phyloP scores from a whole-genome alignment of 163 green algal genomes.

The Coccomyxa subellipsoidea region DNA sequence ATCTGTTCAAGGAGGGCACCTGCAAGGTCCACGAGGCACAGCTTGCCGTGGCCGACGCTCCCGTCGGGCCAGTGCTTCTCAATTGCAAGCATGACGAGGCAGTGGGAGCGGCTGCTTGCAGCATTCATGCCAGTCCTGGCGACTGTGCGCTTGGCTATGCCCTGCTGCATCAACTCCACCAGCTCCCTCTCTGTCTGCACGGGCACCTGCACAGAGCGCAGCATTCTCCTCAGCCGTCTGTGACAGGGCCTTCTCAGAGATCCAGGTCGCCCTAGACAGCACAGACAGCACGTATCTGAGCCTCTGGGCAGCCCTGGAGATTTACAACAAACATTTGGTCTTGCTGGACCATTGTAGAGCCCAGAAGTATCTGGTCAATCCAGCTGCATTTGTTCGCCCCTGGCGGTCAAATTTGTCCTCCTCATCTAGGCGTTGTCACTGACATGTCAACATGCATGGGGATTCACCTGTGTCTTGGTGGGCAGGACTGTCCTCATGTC shows the following conservation, averaged over 20 bases:
- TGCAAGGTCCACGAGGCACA: slow-evolving; percentile 64
- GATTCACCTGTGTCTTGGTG: no score
- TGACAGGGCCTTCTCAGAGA: not conserved
- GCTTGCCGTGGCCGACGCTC: slow-evolving; percentile 45
- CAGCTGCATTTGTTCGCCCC: no score
- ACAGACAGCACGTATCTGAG: no score
- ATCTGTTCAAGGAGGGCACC: no score
- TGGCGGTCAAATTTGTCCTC: no score
- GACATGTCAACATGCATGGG: no score
- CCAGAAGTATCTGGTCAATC: no score
- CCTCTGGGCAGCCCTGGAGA: not conserved
- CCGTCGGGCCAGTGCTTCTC: slow-evolving; percentile 36
- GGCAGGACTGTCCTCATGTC: no score
- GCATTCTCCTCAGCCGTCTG: not conserved
- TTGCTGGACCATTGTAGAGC: no score
- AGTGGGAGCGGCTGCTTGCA: slow-evolving; percentile 66
- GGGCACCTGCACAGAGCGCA: slow-evolving; percentile 15
- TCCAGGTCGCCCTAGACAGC: no score
- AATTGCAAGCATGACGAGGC: slow-evolving; percentile 46
- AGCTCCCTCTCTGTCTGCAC: slow-evolving; percentile 54
- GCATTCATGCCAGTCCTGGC: slow-evolving; percentile 79
- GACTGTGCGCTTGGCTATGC: slow-evolving; percentile 50
- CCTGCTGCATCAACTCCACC: slow-evolving; percentile 37
- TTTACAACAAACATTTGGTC: not conserved
- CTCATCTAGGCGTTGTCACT: no score